Base-by-base conservation (phyloP, 179 eudicot genomes). In the Beta corolliflora region DNA sequence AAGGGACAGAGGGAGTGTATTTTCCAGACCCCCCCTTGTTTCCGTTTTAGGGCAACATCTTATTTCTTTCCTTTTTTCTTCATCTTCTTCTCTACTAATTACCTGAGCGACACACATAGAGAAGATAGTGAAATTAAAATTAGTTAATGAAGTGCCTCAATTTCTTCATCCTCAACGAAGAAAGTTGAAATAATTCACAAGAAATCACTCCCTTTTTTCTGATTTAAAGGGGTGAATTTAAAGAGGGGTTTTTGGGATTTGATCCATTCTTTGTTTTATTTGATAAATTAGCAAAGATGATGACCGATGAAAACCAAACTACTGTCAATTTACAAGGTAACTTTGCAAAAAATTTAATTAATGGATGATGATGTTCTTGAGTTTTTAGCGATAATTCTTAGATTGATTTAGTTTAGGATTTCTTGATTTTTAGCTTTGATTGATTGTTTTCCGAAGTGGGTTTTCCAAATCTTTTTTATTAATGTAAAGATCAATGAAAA, bases 261-360 rank as follows among this genome's bases (percentile, higher is more conserved):
- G 25, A 23, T 58, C 45, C 15, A 70, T 25, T 66, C 41, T 31
- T 66, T 64, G 19, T 14, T 58, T 80, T 41, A 60, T 58, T 76
- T 69, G 75, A 60, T 64, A 72, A 12, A 36, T 71, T 78, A 61
- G 74, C 77, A 75, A 78, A 79, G 76, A 87, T 83, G 79, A 91
- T 89, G 88, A 84, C 44, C 41, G 79, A 85, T 73, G 91, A 88
- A 85, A 92, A 91, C 81, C 87, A 74, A 77, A 87, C 89, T 76
- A 83, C 18, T 48, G 65, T 83, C 50, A 81, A 55, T 73, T 15
- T 70, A 25, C 85, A 87, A 89, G 94, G 93, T 91, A 85, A 36
- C 41, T 36, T 36, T 36, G 41, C 41, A 41, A 25, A 2, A 63
- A 53, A 75, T n/a, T 45, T 31, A 41, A 7, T 3, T 36, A 5